These are phyloP conservation scores for Geotrichum siamense DNA, from an alignment of 1,139 yeast species.

Conservation along the genomic window DNA sequence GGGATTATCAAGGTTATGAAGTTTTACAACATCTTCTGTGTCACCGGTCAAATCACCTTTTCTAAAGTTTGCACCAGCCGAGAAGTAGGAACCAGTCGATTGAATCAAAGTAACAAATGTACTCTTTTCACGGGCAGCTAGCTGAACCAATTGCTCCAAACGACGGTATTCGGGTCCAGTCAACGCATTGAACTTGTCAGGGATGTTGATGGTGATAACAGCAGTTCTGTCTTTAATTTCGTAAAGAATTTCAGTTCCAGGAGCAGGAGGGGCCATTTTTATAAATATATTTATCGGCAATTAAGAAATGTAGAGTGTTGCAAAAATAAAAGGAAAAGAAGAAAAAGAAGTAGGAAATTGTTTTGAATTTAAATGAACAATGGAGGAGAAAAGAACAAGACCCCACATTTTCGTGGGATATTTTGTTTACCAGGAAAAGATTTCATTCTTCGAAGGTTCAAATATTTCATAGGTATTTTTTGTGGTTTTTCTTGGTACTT, in stretches of 20 bases:
- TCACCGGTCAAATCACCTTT: constrained; percentile 29
- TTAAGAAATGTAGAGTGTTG: too few relatives aligned
- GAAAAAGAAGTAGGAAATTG: too few relatives aligned
- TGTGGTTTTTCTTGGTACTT: too few relatives aligned
- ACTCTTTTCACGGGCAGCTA: constrained; percentile 60
- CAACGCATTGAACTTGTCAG: constrained; percentile 60
- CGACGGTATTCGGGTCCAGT: constrained; percentile 57
- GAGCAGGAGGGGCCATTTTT: too few relatives aligned
- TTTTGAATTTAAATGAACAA: too few relatives aligned
- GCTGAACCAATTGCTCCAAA: constrained; percentile 53
- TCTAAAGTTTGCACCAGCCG: constrained; percentile 76
- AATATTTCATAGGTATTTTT: too few relatives aligned
- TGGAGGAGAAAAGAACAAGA: too few relatives aligned
- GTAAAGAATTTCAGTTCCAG: constrained; percentile 16
- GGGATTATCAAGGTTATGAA: constrained; percentile 19
- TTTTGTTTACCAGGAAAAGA: too few relatives aligned
- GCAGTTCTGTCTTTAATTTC: constrained; percentile 51
- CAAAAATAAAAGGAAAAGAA: too few relatives aligned
- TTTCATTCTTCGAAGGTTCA: too few relatives aligned
- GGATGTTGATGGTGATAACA: constrained; percentile 61
- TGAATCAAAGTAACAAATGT: constrained; percentile 63
- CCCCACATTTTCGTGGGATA: too few relatives aligned
- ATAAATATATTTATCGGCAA: too few relatives aligned
- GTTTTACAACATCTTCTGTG: constrained; percentile 25
- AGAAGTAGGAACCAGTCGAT: constrained; percentile 68